Evolutionary conservation across 371 early-diverging fungal species (phyloP), one percentile per base, ranked within the genome.

Genomic region (Mucor indicus): DNA sequence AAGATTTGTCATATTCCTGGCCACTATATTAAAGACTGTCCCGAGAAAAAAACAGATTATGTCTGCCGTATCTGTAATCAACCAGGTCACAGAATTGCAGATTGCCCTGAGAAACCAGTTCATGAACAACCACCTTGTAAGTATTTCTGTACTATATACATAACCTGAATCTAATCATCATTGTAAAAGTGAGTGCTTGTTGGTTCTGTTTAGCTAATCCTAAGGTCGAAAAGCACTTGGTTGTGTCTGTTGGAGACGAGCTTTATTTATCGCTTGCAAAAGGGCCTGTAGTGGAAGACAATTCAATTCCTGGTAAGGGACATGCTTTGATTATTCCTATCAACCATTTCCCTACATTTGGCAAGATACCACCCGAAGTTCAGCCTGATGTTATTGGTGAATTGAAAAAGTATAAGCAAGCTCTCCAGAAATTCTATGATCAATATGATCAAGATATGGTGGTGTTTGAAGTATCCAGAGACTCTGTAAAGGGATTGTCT

Each of bases 201-300:
- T 93, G 94, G 94, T 93, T 93, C 67, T 93, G 94, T 57, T 67
- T 91, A 29, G 73, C 88, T 6, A 90, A 89, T 48, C 89, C 90
- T 0, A 80, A 84, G 31, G 61, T 87, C 4, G 87, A 85, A 47
- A 87, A 86, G 63, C 91, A 92, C 55, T 62, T 93, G 48, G 82
- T 93, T 50, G 79, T 85, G 5, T 77, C 84, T 7, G 81, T 92
- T 62, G 88, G 86, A 2, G 56, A 59, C 2, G 85, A 86, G 40
- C 60, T 80, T n/a, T 93, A 92, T 51, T 43, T 82, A 38, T 79
- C 91, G 10, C 55, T 87, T 32, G 85, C 92, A 11, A 91, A 91
- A 62, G 94, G 94, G 10, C 79, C 79, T 10, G 59, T 89, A 6
- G 57, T 77, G 9, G 20, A 52, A 31, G 41, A 44, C 16, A 16